Evolutionary conservation across 1,139 yeast genomes (phyloP).

Genomic region (Pichiaceae sp.): DNA sequence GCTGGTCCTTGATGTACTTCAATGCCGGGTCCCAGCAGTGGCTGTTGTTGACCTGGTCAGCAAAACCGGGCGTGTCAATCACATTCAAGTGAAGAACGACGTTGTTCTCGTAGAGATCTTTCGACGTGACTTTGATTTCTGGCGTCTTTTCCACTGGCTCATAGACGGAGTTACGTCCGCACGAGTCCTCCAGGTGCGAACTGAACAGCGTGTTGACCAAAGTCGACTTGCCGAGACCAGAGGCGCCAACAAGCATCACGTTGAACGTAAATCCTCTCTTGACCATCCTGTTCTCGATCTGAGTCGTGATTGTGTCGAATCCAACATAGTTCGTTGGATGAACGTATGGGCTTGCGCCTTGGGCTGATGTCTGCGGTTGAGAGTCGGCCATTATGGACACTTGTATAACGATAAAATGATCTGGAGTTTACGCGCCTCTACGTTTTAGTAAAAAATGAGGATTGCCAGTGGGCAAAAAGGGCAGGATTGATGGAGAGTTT

Average conservation of each 20-base stretch:
- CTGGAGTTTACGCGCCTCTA: too few relatives aligned
- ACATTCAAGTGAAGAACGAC: slow-evolving; percentile 80
- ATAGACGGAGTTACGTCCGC: slow-evolving; percentile 56
- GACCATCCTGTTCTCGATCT: slow-evolving; percentile 85
- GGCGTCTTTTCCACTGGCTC: slow-evolving; percentile 84
- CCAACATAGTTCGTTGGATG: slow-evolving; percentile 68
- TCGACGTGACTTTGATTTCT: slow-evolving; percentile 71
- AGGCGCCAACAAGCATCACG: slow-evolving; percentile 88
- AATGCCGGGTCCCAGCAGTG: slow-evolving; percentile 97
- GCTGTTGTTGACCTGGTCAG: slow-evolving; percentile 93
- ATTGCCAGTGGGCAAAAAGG: too few relatives aligned
- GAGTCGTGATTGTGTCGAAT: slow-evolving; percentile 91
- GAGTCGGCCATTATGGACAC: slow-evolving; percentile 3
- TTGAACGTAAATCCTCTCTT: slow-evolving; percentile 94
- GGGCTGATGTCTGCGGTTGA: slow-evolving; percentile 2
- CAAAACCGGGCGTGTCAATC: slow-evolving; percentile 96
- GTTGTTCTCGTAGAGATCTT: slow-evolving; percentile 70
- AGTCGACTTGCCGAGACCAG: slow-evolving; percentile 93
- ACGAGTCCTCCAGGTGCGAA: slow-evolving; percentile 64
- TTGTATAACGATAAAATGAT: too few relatives aligned
- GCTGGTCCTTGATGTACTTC: slow-evolving; percentile 93
- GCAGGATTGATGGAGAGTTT: too few relatives aligned
- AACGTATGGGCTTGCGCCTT: background rate
- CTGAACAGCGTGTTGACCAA: slow-evolving; percentile 84
- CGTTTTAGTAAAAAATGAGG: too few relatives aligned